These are phyloP conservation scores for Skeletonema costatum DNA, from an alignment of 108 stramenopile genomes.

Conservation along the genomic window DNA sequence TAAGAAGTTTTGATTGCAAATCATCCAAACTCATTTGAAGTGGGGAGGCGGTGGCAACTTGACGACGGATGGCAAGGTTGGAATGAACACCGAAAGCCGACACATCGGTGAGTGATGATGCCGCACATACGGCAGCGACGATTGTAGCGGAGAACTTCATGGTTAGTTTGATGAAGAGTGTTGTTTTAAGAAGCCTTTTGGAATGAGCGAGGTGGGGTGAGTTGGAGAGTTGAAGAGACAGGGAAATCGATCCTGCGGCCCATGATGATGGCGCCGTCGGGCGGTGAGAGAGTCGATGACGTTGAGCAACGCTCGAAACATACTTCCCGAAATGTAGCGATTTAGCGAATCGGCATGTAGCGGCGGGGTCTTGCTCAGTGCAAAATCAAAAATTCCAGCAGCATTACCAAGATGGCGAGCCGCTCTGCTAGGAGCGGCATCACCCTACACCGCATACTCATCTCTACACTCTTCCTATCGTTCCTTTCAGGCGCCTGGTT, in stretches of 20 bases:
- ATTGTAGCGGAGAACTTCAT: conserved; percentile 78
- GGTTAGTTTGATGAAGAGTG: conserved; percentile 13
- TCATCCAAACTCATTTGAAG: conserved; percentile 38
- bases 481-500: background rate
- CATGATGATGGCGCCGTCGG: background rate
- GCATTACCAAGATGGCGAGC: background rate
- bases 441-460: background rate
- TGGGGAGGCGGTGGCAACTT: conserved; percentile 9
- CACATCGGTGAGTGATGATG: conserved; percentile 40
- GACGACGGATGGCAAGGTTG: conserved; percentile 37
- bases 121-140: conserved; percentile 58
- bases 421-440: background rate
- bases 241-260: background rate
- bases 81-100: conserved; percentile 55
- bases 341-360: background rate
- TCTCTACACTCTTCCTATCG: background rate
- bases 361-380: too few species aligned
- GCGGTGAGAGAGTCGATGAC: background rate
- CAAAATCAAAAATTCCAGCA: too few species aligned
- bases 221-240: background rate
- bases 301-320: background rate
- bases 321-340: background rate
- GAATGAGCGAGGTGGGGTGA: background rate
- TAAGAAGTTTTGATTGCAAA: conserved; percentile 46
- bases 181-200: conserved; percentile 1